Evolutionary conservation across 441 rosid genomes (phyloP), one percentile per base, ranked within the genome.

Genomic region (Populus hybrid): DNA sequence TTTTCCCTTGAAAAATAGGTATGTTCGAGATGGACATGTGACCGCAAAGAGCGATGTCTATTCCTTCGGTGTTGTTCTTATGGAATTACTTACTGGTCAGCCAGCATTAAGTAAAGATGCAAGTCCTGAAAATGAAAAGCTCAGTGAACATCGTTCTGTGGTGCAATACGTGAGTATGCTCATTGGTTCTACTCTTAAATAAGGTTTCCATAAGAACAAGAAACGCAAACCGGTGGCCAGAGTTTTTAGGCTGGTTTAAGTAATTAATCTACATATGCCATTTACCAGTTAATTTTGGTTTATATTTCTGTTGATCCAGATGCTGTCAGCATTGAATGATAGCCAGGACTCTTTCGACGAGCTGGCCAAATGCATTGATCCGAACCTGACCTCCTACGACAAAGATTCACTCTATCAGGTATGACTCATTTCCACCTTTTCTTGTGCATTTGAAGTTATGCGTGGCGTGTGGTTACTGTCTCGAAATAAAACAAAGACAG

Each of bases 31-130:
- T 65, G 86, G 84, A 7, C 67, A 72, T 71, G 81, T 85, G 75
- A 78, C 81, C 36, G 80, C 84, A 26, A 82, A 82, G 71, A 72
- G 76, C 35, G 84, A 85, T 16, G 84, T 76, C 33, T 78, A 82
- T 82, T 74, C 87, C 69, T 80, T 80, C 38, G 87, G 85, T 64
- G 84, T 80, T 77, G 80, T 78, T 42, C 77, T 82, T n/a, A 74
- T 78, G 85, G 85, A 85, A 69, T 66, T 82, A 26, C 53, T 85
- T 9, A 80, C 87, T 8, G 82, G 79, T 77, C 83, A 76, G 80
- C 84, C 77, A 20, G 85, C 85, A 16, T 69, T 78, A n/a, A 61
- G 68, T 74, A 82, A 72, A 53, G 85, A 81, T 68, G 66, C 77
- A 20, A 76, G 8, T 67, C 35, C 64, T 23, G 81, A 77, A 76